Conservation (phyloP, 768 basidiomycete genomes). For the Leccinum variicolor region DNA sequence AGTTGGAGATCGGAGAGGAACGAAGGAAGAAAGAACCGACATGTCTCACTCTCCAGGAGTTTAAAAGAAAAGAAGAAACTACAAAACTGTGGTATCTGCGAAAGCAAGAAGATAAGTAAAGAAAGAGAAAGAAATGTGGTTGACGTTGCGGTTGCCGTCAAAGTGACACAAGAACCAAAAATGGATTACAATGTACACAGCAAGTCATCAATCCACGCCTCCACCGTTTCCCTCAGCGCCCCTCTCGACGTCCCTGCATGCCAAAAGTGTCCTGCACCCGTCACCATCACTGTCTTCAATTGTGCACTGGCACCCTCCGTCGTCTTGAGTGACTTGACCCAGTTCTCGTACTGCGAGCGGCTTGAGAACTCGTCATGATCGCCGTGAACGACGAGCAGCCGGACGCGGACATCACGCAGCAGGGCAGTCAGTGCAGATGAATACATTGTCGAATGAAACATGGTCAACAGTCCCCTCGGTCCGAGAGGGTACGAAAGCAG, state of each 20-base stretch:
- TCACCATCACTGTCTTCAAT: constrained; percentile 36
- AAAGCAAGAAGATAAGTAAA: constrained; percentile 9
- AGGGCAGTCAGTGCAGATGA: constrained; percentile 48
- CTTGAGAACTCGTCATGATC: constrained; percentile 72
- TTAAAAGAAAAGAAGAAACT: constrained; percentile 15
- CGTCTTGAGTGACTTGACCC: constrained; percentile 43
- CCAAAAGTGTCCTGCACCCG: constrained; percentile 69
- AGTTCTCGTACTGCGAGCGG: constrained; percentile 48
- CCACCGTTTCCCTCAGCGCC: constrained; percentile 18
- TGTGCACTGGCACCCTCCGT: constrained; percentile 22
- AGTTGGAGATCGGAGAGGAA: constrained; percentile 9
- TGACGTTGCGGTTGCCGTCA: constrained; percentile 27
- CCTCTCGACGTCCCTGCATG: constrained; percentile 29
- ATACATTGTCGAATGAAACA: constrained; percentile 62
- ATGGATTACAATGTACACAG: too few species aligned
- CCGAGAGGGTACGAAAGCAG: constrained; percentile 77
- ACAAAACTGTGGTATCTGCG: constrained; percentile 10
- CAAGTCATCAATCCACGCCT: constrained; percentile 14
- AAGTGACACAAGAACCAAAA: constrained; percentile 7
- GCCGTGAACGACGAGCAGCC: constrained; percentile 64
- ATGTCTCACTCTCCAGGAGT: constrained; percentile 22
- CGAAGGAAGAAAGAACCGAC: constrained; percentile 12
- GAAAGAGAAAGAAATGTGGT: constrained; percentile 12
- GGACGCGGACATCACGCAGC: constrained; percentile 41
- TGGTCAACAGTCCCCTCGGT: constrained; percentile 61